Conservation (phyloP, 1,139 yeast species). For the Candida smagusa region DNA sequence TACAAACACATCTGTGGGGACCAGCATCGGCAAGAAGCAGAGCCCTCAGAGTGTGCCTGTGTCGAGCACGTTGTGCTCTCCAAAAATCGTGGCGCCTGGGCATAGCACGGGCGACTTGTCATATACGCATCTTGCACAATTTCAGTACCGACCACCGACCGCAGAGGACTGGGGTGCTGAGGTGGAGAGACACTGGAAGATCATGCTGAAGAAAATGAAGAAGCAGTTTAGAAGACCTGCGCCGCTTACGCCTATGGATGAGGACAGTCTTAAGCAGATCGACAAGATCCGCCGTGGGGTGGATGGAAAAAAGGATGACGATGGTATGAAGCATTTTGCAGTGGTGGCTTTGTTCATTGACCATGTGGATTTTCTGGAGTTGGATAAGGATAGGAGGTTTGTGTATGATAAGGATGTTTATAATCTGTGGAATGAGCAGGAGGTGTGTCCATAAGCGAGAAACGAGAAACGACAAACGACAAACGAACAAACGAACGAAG, state of each 20-base stretch:
- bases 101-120: conserved; percentile 21
- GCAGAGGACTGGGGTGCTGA: conserved; percentile 65
- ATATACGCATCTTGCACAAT: conserved; percentile 28
- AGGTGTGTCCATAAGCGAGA: conserved; percentile 62
- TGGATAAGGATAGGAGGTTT: conserved; percentile 55
- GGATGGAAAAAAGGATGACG: conserved; percentile 70
- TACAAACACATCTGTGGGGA: conserved; percentile 1
- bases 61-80: conserved; percentile 26
- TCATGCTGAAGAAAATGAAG: conserved; percentile 55
- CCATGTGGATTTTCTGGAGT: conserved; percentile 66
- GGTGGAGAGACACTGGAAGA: conserved; percentile 59
- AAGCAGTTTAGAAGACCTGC: conserved; percentile 68
- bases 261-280: conserved; percentile 52
- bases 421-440: conserved; percentile 73
- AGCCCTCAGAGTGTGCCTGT: conserved; percentile 12
- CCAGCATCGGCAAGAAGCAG: conserved; percentile 1
- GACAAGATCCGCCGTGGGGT: conserved; percentile 80
- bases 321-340: conserved; percentile 68
- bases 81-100: conserved; percentile 15
- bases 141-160: conserved; percentile 47
- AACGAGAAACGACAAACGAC: too few species aligned
- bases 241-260: conserved; percentile 61
- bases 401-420: conserved; percentile 50
- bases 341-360: conserved; percentile 70
- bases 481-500: too few species aligned